Evolutionary conservation across 1,284 basidiomycete species (phyloP), one percentile per base, ranked within the genome.

Genomic region (Tremellales sp.): DNA sequence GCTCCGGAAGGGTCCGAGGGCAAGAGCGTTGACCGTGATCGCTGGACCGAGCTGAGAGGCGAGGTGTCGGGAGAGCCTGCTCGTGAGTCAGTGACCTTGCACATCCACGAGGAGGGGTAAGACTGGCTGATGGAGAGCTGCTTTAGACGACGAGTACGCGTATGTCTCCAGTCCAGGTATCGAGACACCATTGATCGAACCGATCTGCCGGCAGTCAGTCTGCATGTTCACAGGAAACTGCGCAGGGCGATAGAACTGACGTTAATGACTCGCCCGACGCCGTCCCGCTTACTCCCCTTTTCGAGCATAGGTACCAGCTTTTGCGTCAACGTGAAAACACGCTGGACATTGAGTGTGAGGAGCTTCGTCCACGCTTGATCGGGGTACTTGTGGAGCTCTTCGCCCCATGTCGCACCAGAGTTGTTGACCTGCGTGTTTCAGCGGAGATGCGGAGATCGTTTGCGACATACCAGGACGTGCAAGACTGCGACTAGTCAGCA

Each of bases 301-400:
- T 80, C 78, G 13, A 85, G 76, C 21, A 86, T 68, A 2, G 84
- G 84, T 1, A 84, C 69, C 17, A 83, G 75, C 60, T 81, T 81
- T 65, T 86, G 85, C 5, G 82, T 84, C 31, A 86, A 66, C 0
- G 81, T 84, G 65, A 86, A 86, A 2, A 85, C 83, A 3, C 84
- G 77, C 61, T 85, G 83, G 22, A 85, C 65, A 66, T 86, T 85
- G 46, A 86, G 72, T 8, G 78, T 84, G 43, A 86, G 65, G 43
- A 86, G 60, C 59, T 70, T 66, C 51, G 56, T 59, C 53, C 67
- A 66, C 19, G 69, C 70, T 15, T 49, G n/a, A 49, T 73, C 82
- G 39, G 81, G 79, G 65, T 82, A 82, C 5, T 78, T 76, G 43
- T 82, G 81, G 46, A 84, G 70, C 12, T 74, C 55, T 11, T 78